Base-by-base conservation (phyloP, 768 basidiomycete genomes). In the Amanita pseudoporphyria region DNA sequence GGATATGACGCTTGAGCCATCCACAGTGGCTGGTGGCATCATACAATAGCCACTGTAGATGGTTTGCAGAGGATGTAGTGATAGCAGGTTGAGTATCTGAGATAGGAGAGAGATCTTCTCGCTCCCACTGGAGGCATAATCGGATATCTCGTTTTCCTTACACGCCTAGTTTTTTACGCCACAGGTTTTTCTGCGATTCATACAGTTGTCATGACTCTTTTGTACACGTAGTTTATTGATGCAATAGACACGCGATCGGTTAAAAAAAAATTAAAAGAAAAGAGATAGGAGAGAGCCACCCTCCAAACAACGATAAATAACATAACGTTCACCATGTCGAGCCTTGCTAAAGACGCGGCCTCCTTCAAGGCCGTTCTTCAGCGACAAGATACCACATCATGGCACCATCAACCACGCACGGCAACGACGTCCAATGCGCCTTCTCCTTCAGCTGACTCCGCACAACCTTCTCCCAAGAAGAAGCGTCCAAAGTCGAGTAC, bases 401-500 rank as follows among this genome's bases (percentile, higher is more conserved):
- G 86, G 86, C 86, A 87, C 57, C 81, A 82, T 0, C 77, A 82
- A 49, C 76, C 78, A 9, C 64, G 68, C 22, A 67, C 71, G 9
- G 62, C 62, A 9, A 48, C 58, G 14, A 40, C 59, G 14, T 51
- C 58, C 28, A 56, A 55, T 24, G 49, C 44, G 3, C 54, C 49
- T 13, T 55, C 62, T 28, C 57, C 61, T 7, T 46, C 68, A 10
- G 44, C 60, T 10, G 51, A 61, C 14, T 57, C 56, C 6, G 52
- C 63, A 39, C 52, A 57, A 18, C 49, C 62, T 4, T 37, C 48
- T 9, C 64, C 70, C n/a, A 76, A 74, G 54, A 78, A 76, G 69
- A 83, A 81, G 61, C 70, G 81, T 45, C 81, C 81, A 58, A 84
- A 83, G 64, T 67, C 77, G 48, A 84, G 82, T 78, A 67, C 58